A percentile compares a stretch with the other conserved stretches of the same genome.
phyloP scores from a whole-genome alignment of 1,284 basidiomycete species.

The Melampsora americana region DNA sequence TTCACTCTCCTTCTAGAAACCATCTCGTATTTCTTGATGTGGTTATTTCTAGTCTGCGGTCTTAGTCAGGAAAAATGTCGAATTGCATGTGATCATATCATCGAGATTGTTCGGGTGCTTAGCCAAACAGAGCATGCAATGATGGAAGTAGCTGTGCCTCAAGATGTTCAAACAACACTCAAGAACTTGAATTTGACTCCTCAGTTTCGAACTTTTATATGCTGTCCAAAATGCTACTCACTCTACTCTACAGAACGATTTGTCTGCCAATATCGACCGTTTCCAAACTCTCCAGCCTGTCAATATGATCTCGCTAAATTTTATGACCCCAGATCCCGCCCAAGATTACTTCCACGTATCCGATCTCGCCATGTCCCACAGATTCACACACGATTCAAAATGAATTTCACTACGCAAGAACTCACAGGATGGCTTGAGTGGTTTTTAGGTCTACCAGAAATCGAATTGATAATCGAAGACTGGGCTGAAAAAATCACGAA shows the following conservation, averaged over 20 bases:
- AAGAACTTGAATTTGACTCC: not conserved
- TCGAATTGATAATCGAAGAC: not conserved
- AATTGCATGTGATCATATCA: not conserved
- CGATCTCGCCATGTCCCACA: not conserved
- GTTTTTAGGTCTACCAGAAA: not conserved
- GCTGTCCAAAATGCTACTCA: constrained; percentile 1
- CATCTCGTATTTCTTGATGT: not conserved
- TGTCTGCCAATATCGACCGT: not conserved
- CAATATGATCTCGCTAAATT: not conserved
- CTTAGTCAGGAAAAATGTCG: not conserved
- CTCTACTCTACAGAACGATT: not conserved
- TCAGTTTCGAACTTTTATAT: not conserved
- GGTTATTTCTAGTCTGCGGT: not conserved
- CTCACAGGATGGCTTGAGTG: not conserved
- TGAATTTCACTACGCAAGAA: not conserved
- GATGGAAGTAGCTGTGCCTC: not conserved
- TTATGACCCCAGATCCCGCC: not conserved
- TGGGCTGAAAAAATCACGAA: not conserved
- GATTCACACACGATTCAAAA: not conserved
- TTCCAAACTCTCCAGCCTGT: not conserved
- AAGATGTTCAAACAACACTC: not conserved
- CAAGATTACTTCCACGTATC: not conserved
- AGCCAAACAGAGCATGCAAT: not conserved
- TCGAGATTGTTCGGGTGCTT: not conserved
- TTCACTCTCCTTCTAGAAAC: not conserved